Conservation (phyloP, 106 monocot species). For the Dendrobium nobile region DNA sequence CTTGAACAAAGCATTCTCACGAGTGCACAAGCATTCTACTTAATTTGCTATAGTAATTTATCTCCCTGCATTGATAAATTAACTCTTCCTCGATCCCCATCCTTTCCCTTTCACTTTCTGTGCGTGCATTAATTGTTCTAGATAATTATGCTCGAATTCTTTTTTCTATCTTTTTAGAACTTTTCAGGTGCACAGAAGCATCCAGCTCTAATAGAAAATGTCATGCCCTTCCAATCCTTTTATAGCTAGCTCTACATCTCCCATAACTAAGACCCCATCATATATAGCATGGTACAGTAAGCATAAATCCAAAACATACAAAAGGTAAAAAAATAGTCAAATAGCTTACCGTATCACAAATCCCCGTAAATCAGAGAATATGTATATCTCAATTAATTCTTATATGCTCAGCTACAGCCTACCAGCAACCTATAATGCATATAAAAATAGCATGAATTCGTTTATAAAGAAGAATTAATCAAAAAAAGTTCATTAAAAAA, state of each 20-base stretch:
- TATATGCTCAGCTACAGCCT: conserved; percentile 2
- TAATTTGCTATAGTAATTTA: not conserved
- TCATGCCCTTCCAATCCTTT: not conserved
- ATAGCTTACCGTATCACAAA: conserved; percentile 6
- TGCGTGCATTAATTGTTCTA: not conserved
- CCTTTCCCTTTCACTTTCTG: conserved; percentile 1
- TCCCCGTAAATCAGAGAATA: conserved; percentile 2
- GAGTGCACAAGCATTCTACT: not conserved
- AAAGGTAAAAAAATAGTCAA: conserved; percentile 4
- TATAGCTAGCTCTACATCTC: not conserved
- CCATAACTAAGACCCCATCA: not conserved
- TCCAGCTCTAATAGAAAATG: not conserved
- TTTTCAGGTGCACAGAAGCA: conserved; percentile 3
- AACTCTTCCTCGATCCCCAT: not conserved
- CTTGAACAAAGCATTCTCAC: not conserved
- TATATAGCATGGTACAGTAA: not conserved
- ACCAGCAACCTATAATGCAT: not conserved
- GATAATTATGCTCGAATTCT: not conserved
- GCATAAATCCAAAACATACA: conserved; percentile 6
- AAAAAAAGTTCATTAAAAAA: not conserved
- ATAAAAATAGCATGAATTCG: not conserved
- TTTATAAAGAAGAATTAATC: not conserved
- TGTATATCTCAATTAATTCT: conserved; percentile 5
- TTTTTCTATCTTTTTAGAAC: not conserved
- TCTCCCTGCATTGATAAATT: not conserved